Evolutionary conservation across 768 basidiomycete genomes (phyloP), one percentile per base, ranked within the genome.

Genomic region (Trametes sanguinea): DNA sequence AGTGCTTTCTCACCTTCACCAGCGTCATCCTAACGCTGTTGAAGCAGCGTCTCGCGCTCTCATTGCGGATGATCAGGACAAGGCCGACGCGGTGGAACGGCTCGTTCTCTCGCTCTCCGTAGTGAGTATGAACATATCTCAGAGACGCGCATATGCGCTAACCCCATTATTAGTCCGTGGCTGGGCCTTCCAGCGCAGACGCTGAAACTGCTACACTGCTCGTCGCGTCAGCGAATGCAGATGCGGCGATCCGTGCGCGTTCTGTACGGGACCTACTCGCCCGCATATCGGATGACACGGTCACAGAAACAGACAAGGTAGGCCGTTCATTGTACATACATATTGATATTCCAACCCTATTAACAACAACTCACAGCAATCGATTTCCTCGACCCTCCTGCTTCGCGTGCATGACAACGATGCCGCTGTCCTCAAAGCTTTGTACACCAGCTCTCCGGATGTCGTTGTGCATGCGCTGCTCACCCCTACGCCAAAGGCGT

Each of bases 401-500:
- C 82, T 86, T 13, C 85, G 92, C 2, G 75, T 92, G 3, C 81
- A 86, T 52, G 94, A 96, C 66, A 78, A 81, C 6, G 80, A 85
- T 32, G 61, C 75, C 1, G 68, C 74, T 2, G 89, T 97, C 30
- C 72, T 95, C 11, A 79, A 87, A 47, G 83, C 81, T 0, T 77
- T 97, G 8, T 95, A 95, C 73, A 77, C 76, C 2, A 74, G 79
- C 1, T 78, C 85, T 0, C 70, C 76, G 5, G 74, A 73, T 27
- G 74, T 83, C 57, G 60, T 79, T 1, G 56, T 74, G 10, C 17
- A 40, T 2, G 54, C 44, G 14, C 32, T 64, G 6, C 45, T 55
- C 3, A 11, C 51, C 2, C 3, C 44, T 2, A 35, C 56, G 2
- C 27, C 35, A 2, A n/a, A 27, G 2, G 71, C 76, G 0, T 89